A percentile compares a stretch with the other conserved stretches of the same genome.
phyloP scores from a whole-genome alignment of 2,329 filamentous ascomycete species.

The Mariannaea sp. region DNA sequence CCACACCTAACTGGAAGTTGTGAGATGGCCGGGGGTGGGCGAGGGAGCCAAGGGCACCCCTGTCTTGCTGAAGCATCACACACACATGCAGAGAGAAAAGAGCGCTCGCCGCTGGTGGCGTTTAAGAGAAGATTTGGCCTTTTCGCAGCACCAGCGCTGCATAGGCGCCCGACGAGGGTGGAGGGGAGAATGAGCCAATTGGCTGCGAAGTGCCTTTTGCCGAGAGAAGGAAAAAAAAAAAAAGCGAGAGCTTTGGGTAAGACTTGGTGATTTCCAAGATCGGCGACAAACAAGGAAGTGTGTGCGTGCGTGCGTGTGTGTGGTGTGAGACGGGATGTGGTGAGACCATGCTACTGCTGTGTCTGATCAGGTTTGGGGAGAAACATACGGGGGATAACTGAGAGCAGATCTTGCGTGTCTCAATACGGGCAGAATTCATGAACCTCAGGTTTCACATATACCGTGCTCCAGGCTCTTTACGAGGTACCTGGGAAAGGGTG shows the following conservation, averaged over 20 bases:
- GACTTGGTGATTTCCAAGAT: not conserved
- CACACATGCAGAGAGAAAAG: too few relatives aligned
- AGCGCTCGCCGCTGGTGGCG: too few relatives aligned
- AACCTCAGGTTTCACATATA: not conserved
- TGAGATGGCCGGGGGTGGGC: not conserved
- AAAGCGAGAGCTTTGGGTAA: not conserved
- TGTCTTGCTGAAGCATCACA: not conserved
- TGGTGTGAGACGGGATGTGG: slow-evolving; percentile 7
- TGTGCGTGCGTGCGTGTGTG: too few relatives aligned
- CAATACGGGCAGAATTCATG: not conserved
- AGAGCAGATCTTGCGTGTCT: not conserved
- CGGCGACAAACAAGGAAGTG: not conserved
- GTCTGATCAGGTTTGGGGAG: slow-evolving; percentile 19
- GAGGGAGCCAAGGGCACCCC: not conserved
- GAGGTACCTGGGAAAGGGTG: too few relatives aligned
- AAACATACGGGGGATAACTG: not conserved
- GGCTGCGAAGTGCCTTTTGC: slow-evolving; percentile 24
- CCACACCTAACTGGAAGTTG: not conserved
- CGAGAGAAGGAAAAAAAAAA: too few relatives aligned
- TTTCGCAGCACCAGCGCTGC: slow-evolving; percentile 23
- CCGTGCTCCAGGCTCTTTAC: too few relatives aligned
- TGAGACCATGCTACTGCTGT: slow-evolving; percentile 31
- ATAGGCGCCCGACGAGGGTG: slow-evolving; percentile 34
- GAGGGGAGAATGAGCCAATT: slow-evolving; percentile 23
- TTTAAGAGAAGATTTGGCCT: too few relatives aligned